Percentiles rank a stretch among this genome's conserved stretches.
Evolutionary conservation across 306 rosid species (phyloP).

Genomic region (Hippophae gyantsensis): DNA sequence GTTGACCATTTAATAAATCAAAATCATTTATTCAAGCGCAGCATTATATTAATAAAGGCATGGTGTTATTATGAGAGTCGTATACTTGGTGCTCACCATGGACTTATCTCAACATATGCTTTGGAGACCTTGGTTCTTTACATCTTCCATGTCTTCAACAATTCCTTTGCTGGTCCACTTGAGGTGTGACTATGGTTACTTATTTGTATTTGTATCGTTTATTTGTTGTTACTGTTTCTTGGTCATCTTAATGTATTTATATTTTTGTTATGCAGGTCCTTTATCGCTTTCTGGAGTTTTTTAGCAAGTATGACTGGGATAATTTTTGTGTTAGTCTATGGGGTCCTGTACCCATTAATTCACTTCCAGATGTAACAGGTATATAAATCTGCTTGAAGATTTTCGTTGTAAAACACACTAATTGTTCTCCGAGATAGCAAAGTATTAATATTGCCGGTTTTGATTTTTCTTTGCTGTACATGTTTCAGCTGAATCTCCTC

Average conservation of each 20-base stretch:
- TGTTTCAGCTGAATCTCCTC: slow-evolving; percentile 84
- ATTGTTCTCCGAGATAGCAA: slow-evolving; percentile 7
- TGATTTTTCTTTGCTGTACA: slow-evolving; percentile 11
- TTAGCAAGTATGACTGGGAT: slow-evolving; percentile 99
- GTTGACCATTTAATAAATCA: slow-evolving; percentile 83
- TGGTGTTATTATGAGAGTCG: slow-evolving; percentile 99
- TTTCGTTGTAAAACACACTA: slow-evolving; percentile 3
- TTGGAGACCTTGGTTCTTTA: slow-evolving; percentile 97
- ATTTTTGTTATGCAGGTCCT: slow-evolving; percentile 54
- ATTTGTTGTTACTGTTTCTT: slow-evolving; percentile 16
- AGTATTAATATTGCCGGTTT: neutral
- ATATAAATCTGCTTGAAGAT: slow-evolving; percentile 18
- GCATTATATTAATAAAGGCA: slow-evolving; percentile 92
- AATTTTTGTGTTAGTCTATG: slow-evolving; percentile 89
- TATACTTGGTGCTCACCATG: slow-evolving; percentile 98
- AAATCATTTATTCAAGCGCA: slow-evolving; percentile 91
- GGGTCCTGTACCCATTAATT: slow-evolving; percentile 88
- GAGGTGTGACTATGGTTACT: slow-evolving; percentile 48
- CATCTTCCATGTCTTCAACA: slow-evolving; percentile 92
- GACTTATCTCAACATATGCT: slow-evolving; percentile 95
- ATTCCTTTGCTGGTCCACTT: slow-evolving; percentile 93
- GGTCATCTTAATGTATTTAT: slow-evolving; percentile 13
- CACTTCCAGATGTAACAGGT: slow-evolving; percentile 98
- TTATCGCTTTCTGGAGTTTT: slow-evolving; percentile 88
- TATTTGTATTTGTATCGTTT: neutral